A percentile compares a stretch with the other conserved stretches of the same genome.
Conservation (phyloP, 306 rosid species). For the Glycine tomentella region DNA sequence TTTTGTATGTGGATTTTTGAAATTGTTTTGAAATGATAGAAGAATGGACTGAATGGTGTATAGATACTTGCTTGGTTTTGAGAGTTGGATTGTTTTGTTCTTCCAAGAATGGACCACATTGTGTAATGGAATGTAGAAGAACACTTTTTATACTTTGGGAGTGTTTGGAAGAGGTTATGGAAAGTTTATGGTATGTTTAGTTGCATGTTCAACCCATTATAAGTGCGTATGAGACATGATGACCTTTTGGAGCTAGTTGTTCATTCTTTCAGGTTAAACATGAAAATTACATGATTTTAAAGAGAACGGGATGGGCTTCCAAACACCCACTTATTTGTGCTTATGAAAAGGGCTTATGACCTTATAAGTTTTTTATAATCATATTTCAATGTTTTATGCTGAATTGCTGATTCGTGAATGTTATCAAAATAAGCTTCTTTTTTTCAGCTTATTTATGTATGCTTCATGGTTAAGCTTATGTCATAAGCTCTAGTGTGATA, state of each 20-base stretch:
- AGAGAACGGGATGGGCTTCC: neutral
- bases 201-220: neutral
- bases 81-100: conserved; percentile 19
- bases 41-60: neutral
- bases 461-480: neutral
- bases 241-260: neutral
- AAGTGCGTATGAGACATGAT: neutral
- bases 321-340: neutral
- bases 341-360: neutral
- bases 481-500: neutral
- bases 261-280: neutral
- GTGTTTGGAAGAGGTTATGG: neutral
- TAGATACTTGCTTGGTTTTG: neutral
- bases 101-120: neutral
- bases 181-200: neutral
- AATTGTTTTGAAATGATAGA: conserved; percentile 2
- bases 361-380: neutral
- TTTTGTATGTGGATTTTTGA: neutral
- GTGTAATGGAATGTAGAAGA: neutral
- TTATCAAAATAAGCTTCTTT: neutral
- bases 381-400: neutral
- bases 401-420: neutral
- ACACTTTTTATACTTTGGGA: neutral
- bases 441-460: neutral
- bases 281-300: neutral